These are phyloP conservation scores for Dalbergia cochinchinensis DNA, from an alignment of 306 rosid genomes.

Conservation along the genomic window DNA sequence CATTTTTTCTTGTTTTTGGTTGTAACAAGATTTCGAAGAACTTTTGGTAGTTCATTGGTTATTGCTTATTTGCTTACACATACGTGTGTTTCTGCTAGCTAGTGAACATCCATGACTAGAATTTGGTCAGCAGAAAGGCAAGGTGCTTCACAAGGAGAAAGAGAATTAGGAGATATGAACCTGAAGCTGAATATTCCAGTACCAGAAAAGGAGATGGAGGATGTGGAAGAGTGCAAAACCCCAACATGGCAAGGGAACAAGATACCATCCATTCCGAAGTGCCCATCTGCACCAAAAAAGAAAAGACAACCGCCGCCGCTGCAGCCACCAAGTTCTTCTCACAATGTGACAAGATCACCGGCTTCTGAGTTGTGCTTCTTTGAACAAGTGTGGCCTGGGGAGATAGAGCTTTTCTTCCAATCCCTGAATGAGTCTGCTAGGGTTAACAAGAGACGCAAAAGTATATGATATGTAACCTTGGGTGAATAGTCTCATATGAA, in stretches of 20 bases:
- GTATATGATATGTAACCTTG: not conserved
- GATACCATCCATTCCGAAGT: constrained; percentile 38
- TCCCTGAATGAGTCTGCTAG: constrained; percentile 8
- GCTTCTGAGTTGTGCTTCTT: constrained; percentile 35
- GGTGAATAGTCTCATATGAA: not conserved
- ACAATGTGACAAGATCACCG: constrained; percentile 37
- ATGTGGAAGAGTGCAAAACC: constrained; percentile 50
- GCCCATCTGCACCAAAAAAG: constrained; percentile 63
- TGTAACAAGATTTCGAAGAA: too few relatives aligned
- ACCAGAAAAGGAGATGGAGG: not conserved
- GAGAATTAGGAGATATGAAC: not conserved
- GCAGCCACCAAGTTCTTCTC: not conserved
- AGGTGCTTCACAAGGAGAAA: not conserved
- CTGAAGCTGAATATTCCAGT: not conserved
- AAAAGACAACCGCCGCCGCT: not conserved
- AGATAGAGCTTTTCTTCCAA: constrained; percentile 56
- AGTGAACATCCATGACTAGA: constrained; percentile 29
- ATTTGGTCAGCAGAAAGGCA: not conserved
- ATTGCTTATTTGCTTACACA: not conserved
- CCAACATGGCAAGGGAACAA: constrained; percentile 49
- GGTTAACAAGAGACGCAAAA: constrained; percentile 51
- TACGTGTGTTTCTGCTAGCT: not conserved
- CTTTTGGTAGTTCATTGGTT: not conserved
- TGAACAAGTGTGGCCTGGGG: constrained; percentile 35
- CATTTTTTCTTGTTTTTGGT: not conserved